Base-by-base conservation (phyloP, 139 green algal genomes). In the Chlorella sp. region DNA sequence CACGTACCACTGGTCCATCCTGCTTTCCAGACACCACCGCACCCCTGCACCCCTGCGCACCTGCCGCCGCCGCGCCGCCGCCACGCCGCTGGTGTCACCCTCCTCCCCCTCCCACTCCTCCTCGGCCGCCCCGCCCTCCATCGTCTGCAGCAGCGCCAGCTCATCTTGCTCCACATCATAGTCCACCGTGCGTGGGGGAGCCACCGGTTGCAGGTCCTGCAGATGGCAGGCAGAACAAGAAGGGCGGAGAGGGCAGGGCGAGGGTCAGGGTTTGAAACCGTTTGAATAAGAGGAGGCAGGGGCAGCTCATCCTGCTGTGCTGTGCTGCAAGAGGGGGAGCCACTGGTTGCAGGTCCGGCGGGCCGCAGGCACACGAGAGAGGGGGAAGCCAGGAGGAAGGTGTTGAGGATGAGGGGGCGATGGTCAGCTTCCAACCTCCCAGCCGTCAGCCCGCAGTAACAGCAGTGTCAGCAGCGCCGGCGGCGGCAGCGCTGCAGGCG, bases 141-240 rank as follows among this genome's bases (percentile, higher is more conserved):
- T 12, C 42, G 93, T 91, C 89, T 94, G 90, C 80, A 96, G 89
- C 88, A 76, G 30, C 84, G 81, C 71, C 71, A 95, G 86, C 82
- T 95, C 91, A 22, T 94, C 94, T 18, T 64, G 77, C 57, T 95
- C 87, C 15, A 81, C 64, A 28, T 91, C 78, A 11, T 90, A 92
- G 66, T 93, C 90, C 16, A 89, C 91, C 42, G 81, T 73, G 32
- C 61, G 37, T 0, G 89, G 79, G 2, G 85, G 88, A 57, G 89
- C 71, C 48, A 83, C 68, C 36, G 90, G 83, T 39, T 87, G 71
- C 86, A 95, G 86, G 32, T 95, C 91, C 76, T 83, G 71, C 57
- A 69, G 30, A 71, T 18, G 11, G 22, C 64, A 26, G 24, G 64
- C 60, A n/a, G 64, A 71, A 32, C 11, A 2, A 14, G 64, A 2